phyloP scores from a whole-genome alignment of 495 filamentous ascomycete genomes.

The Aspergillus heteromorphus region DNA sequence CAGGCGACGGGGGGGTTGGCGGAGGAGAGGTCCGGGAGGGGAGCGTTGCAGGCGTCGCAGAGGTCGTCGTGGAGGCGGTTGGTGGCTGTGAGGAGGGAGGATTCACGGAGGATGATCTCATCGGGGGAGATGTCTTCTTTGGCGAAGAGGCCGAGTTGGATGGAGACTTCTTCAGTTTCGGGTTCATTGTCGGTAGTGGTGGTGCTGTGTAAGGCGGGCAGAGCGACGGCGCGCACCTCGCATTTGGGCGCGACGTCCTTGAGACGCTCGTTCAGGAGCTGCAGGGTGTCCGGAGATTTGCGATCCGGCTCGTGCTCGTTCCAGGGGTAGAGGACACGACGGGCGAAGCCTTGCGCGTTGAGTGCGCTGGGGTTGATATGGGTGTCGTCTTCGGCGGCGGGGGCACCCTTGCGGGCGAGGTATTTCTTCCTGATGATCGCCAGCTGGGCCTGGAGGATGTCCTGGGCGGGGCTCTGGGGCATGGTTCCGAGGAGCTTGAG shows the following conservation, averaged over 20 bases:
- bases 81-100: constrained; percentile 74
- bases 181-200: constrained; percentile 16
- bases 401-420: constrained; percentile 30
- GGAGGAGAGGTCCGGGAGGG: constrained; percentile 59
- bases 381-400: neutral
- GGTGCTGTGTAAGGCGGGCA: constrained; percentile 61
- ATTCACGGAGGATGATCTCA: constrained; percentile 74
- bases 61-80: constrained; percentile 72
- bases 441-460: constrained; percentile 24
- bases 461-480: constrained; percentile 17
- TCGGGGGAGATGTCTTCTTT: constrained; percentile 71
- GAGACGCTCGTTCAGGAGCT: constrained; percentile 61
- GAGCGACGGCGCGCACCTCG: constrained; percentile 63
- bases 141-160: constrained; percentile 85
- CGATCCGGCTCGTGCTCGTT: constrained; percentile 85
- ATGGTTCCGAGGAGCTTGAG: constrained; percentile 17
- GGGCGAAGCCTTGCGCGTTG: constrained; percentile 69
- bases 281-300: constrained; percentile 61
- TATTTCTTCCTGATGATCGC: constrained; percentile 23
- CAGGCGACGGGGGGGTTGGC: constrained; percentile 51
- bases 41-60: constrained; percentile 77
- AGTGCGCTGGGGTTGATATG: constrained; percentile 48
- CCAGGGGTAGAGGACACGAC: constrained; percentile 91
- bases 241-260: constrained; percentile 58
- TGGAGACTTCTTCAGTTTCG: constrained; percentile 31